phyloP scores from a whole-genome alignment of 768 basidiomycete species.

The Rhodosporidiobolus odoratus region DNA sequence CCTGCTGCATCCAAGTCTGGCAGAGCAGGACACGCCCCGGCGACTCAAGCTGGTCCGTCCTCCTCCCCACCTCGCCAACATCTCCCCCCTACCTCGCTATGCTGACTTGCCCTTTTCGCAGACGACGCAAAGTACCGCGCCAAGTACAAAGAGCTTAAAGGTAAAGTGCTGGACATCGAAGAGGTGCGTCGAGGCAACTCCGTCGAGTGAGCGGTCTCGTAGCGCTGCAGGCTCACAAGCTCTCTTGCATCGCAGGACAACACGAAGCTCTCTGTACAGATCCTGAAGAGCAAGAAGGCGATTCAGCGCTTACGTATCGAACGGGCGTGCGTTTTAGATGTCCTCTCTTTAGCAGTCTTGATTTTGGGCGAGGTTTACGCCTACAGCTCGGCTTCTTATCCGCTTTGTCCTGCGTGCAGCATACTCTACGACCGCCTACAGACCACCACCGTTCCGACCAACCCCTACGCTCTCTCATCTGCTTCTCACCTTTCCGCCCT shows the following conservation, averaged over 20 bases:
- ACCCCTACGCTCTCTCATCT: slow-evolving; percentile 35
- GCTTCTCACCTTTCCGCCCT: slow-evolving; percentile 22
- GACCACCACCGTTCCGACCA: slow-evolving; percentile 22
- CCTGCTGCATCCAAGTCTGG: slow-evolving; percentile 18
- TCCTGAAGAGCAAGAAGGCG: slow-evolving; percentile 38
- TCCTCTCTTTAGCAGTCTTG: not conserved
- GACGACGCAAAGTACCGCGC: slow-evolving; percentile 38
- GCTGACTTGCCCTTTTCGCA: not conserved
- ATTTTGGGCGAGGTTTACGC: no score
- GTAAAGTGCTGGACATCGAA: slow-evolving; percentile 32
- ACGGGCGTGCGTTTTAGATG: slow-evolving; percentile 25
- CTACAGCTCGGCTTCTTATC: no score
- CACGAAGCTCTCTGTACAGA: slow-evolving; percentile 31
- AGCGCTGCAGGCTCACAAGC: not conserved
- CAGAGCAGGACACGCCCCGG: slow-evolving; percentile 16
- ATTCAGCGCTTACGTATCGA: slow-evolving; percentile 38
- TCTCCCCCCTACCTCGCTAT: not conserved
- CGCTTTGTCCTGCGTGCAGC: not conserved
- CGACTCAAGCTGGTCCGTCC: slow-evolving; percentile 27
- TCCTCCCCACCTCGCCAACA: not conserved
- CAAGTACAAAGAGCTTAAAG: slow-evolving; percentile 36
- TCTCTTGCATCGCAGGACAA: slow-evolving; percentile 25
- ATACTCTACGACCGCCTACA: slow-evolving; percentile 38
- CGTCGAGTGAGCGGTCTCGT: not conserved
- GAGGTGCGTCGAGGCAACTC: slow-evolving; percentile 4